A percentile compares a stretch with the other conserved stretches of the same genome.
phyloP scores from a whole-genome alignment of 208 protist genomes.

The Vickermania spadyakhi region DNA sequence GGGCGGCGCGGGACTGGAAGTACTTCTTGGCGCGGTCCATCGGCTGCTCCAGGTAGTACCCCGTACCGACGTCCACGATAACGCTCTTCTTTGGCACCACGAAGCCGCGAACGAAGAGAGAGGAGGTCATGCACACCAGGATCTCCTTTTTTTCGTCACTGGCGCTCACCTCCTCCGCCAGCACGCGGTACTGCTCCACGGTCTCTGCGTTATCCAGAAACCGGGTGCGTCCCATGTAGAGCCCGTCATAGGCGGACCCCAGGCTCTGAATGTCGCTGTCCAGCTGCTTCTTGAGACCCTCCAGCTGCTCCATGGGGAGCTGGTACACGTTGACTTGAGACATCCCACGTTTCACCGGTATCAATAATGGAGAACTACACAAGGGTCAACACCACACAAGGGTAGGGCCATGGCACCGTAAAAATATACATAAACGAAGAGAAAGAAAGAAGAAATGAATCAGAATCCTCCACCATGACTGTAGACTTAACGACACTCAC shows the following conservation, averaged over 20 bases:
- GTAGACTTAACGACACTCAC: too few relatives aligned
- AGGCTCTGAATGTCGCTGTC: conserved; percentile 71
- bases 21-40: conserved; percentile 60
- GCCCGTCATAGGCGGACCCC: conserved; percentile 68
- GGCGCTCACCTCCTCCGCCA: conserved; percentile 30
- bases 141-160: conserved; percentile 32
- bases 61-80: conserved; percentile 79
- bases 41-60: conserved; percentile 79
- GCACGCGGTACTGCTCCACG: conserved; percentile 49
- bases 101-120: conserved; percentile 58
- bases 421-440: too few relatives aligned
- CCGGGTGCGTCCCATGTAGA: conserved; percentile 57
- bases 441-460: too few relatives aligned
- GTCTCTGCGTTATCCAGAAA: conserved; percentile 70
- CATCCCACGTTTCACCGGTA: too few relatives aligned
- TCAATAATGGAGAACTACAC: too few relatives aligned
- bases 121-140: conserved; percentile 76
- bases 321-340: conserved; percentile 55
- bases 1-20: conserved; percentile 56
- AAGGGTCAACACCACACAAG: too few relatives aligned
- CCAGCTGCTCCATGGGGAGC: conserved; percentile 77
- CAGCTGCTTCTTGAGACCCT: conserved; percentile 81
- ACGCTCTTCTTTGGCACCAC: conserved; percentile 65
- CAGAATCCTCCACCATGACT: too few relatives aligned
- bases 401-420: too few relatives aligned